Percentiles rank a stretch among this genome's conserved stretches.
phyloP scores from a whole-genome alignment of 2,329 filamentous ascomycete genomes.

The Claviceps fusiformis region DNA sequence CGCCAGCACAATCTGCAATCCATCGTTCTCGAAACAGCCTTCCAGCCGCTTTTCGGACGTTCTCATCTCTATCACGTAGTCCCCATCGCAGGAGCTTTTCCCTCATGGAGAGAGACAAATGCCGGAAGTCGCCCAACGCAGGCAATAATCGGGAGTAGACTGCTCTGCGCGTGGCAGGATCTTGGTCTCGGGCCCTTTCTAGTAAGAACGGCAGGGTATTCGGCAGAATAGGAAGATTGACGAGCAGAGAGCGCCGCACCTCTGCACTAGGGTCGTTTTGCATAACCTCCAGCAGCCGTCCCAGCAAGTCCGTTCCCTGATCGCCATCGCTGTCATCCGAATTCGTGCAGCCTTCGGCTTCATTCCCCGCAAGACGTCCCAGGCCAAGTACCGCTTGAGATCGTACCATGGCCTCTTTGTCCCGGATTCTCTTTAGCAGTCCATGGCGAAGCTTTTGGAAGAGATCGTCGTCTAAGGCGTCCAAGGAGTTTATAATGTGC shows the following conservation, averaged over 20 bases:
- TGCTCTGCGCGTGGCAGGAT: slow-evolving; percentile 68
- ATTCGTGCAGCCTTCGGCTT: slow-evolving; percentile 55
- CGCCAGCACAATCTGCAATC: slow-evolving; percentile 86
- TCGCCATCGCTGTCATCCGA: slow-evolving; percentile 56
- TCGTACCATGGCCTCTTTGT: slow-evolving; percentile 87
- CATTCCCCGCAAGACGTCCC: slow-evolving; percentile 69
- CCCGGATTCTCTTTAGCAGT: slow-evolving; percentile 71
- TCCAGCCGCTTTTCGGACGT: slow-evolving; percentile 81
- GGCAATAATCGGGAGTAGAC: slow-evolving; percentile 81
- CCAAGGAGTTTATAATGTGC: slow-evolving; percentile 83
- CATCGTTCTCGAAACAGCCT: slow-evolving; percentile 88
- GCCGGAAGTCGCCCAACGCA: slow-evolving; percentile 82
- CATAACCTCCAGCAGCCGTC: slow-evolving; percentile 74
- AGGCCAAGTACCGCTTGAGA: slow-evolving; percentile 85
- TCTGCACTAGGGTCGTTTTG: slow-evolving; percentile 93
- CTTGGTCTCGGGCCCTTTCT: slow-evolving; percentile 80
- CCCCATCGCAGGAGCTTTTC: slow-evolving; percentile 95
- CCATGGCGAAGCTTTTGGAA: slow-evolving; percentile 72
- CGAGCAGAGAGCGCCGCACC: slow-evolving; percentile 72
- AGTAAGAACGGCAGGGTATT: slow-evolving; percentile 75
- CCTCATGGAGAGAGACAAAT: slow-evolving; percentile 82
- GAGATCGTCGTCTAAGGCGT: slow-evolving; percentile 81
- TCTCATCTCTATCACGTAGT: slow-evolving; percentile 83
- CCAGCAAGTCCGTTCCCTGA: slow-evolving; percentile 54
- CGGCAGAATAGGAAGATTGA: slow-evolving; percentile 79